phyloP scores from a whole-genome alignment of 2,329 filamentous ascomycete genomes.

The Sporothrix curviconia region DNA sequence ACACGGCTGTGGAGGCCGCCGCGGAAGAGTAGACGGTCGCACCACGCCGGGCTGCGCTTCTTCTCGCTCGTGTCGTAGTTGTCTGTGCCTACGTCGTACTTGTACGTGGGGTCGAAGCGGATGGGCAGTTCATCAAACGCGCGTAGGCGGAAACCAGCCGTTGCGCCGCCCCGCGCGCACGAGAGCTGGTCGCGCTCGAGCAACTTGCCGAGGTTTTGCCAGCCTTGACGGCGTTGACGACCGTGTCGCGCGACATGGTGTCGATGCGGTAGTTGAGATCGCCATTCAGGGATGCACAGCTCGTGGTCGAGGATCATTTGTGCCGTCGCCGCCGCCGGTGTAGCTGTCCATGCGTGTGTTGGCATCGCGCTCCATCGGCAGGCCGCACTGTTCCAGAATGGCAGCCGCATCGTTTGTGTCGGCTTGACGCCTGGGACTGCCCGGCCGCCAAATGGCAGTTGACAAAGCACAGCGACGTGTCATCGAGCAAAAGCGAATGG shows the following conservation, averaged over 20 bases:
- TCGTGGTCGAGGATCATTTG: constrained; percentile 95
- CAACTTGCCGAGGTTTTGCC: constrained; percentile 77
- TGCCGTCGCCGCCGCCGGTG: constrained; percentile 86
- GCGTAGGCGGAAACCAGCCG: constrained; percentile 77
- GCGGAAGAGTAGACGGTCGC: constrained; percentile 84
- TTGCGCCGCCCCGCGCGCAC: constrained; percentile 85
- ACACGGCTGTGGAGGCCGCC: constrained; percentile 59
- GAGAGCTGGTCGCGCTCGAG: constrained; percentile 91
- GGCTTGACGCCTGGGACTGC: constrained; percentile 80
- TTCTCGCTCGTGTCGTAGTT: constrained; percentile 94
- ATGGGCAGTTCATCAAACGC: constrained; percentile 89
- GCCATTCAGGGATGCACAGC: constrained; percentile 90
- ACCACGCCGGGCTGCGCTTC: constrained; percentile 90
- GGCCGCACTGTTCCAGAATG: constrained; percentile 71
- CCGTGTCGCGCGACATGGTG: constrained; percentile 88
- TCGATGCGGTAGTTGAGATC: constrained; percentile 98
- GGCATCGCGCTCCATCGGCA: constrained; percentile 67
- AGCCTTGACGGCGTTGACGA: constrained; percentile 75
- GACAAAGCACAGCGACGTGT: constrained; percentile 90
- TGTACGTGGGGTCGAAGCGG: constrained; percentile 91
- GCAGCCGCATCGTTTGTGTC: constrained; percentile 88
- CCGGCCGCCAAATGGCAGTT: constrained; percentile 97
- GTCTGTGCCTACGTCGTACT: constrained; percentile 94
- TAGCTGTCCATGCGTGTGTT: constrained; percentile 68
- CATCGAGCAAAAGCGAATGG: constrained; percentile 90